Evolutionary conservation across 139 green algal species (phyloP).

Genomic region (Micractinium conductrix): DNA sequence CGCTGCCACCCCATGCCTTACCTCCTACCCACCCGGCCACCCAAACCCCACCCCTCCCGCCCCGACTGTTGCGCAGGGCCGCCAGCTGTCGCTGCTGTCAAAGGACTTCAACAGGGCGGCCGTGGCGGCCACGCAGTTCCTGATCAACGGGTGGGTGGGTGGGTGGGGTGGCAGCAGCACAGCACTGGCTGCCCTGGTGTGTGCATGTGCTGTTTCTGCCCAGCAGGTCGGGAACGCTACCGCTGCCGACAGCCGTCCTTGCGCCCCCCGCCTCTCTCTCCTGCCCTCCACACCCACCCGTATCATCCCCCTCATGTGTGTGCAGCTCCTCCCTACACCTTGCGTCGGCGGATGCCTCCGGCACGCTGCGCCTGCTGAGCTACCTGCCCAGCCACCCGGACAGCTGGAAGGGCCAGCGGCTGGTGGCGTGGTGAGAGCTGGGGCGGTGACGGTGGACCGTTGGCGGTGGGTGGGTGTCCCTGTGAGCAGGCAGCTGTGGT

Average conservation of each 20-base stretch:
- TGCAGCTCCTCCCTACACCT: slow-evolving; percentile 58
- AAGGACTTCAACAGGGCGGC: slow-evolving; percentile 79
- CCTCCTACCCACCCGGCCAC: neutral
- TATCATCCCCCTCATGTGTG: neutral
- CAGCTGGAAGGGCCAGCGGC: slow-evolving; percentile 63
- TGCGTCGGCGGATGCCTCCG: slow-evolving; percentile 58
- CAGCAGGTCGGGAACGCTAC: neutral
- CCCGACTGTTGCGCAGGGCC: slow-evolving; percentile 16
- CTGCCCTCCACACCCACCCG: neutral
- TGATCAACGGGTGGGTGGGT: slow-evolving; percentile 69
- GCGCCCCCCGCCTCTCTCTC: neutral
- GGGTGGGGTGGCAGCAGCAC: neutral
- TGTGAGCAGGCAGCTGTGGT: too few species aligned
- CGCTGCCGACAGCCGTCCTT: neutral
- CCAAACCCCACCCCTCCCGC: neutral
- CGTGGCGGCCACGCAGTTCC: slow-evolving; percentile 65
- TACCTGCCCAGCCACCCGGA: slow-evolving; percentile 56
- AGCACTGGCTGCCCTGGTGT: too few species aligned
- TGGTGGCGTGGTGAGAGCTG: slow-evolving; percentile 49
- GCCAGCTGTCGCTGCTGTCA: slow-evolving; percentile 61
- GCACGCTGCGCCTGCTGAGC: slow-evolving; percentile 51
- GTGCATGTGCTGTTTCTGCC: neutral
- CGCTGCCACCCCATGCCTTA: slow-evolving; percentile 1
- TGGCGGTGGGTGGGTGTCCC: neutral
- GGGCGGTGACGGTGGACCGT: too few species aligned